Conservation (phyloP, 352 stramenopile species). For the Peronospora destructor region DNA sequence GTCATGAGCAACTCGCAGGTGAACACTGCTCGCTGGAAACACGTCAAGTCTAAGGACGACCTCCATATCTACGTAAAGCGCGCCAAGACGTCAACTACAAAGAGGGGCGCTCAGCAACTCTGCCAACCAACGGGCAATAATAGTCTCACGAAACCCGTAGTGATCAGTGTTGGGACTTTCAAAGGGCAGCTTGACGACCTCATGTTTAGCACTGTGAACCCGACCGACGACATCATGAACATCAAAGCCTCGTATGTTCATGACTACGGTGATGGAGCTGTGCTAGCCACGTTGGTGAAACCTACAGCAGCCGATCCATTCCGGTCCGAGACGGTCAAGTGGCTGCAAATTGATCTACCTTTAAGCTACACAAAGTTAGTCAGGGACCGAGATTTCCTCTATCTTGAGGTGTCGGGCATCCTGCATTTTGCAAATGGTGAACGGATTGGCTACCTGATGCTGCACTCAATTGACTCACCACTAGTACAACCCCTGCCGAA, state of each 20-base stretch:
- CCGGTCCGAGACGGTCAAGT: slow-evolving; percentile 18
- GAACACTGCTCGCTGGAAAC: slow-evolving; percentile 10
- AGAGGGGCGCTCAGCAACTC: neutral
- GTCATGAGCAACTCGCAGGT: slow-evolving; percentile 13
- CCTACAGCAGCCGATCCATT: slow-evolving; percentile 12
- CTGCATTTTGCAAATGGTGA: slow-evolving; percentile 16
- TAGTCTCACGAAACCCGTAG: neutral
- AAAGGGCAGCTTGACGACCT: slow-evolving; percentile 31
- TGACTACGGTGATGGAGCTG: slow-evolving; percentile 26
- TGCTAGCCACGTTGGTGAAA: slow-evolving; percentile 9
- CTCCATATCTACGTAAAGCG: slow-evolving; percentile 19
- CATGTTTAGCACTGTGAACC: slow-evolving; percentile 34
- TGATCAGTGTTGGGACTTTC: slow-evolving; percentile 26
- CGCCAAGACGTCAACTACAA: slow-evolving; percentile 1
- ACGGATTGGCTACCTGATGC: slow-evolving; percentile 46
- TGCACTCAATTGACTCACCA: slow-evolving; percentile 49
- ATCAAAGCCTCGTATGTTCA: slow-evolving; percentile 33
- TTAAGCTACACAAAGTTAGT: slow-evolving; percentile 15
- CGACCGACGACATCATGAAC: slow-evolving; percentile 30
- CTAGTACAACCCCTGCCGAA: slow-evolving; percentile 26
- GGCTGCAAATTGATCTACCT: slow-evolving; percentile 15
- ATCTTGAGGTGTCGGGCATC: slow-evolving; percentile 15
- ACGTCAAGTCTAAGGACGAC: slow-evolving; percentile 25
- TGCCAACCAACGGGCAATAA: neutral
- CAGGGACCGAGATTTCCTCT: slow-evolving; percentile 19